These are phyloP conservation scores for Dothidotthia symphoricarpi DNA, from an alignment of 2,329 filamentous ascomycete species.

Conservation along the genomic window DNA sequence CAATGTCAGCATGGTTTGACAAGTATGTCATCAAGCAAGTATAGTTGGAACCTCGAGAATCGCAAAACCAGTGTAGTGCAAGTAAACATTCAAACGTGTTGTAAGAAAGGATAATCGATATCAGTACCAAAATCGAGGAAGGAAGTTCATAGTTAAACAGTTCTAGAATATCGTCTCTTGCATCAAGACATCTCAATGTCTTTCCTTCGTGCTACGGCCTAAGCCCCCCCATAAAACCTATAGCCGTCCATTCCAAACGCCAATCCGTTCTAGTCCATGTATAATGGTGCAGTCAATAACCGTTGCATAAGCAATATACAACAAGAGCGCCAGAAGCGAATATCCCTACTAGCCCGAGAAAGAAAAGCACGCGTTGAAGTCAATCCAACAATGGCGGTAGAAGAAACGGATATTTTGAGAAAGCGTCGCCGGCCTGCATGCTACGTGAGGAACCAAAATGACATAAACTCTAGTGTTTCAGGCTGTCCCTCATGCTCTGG, in stretches of 20 bases:
- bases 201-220: background rate
- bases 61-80: no score
- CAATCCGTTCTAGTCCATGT: slow-evolving; percentile 24
- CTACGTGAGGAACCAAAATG: slow-evolving; percentile 7
- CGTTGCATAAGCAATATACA: slow-evolving; percentile 18
- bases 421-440: slow-evolving; percentile 12
- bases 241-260: slow-evolving; percentile 12
- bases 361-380: slow-evolving; percentile 15
- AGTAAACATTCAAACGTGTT: no score
- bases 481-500: slow-evolving; percentile 82
- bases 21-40: no score
- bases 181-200: background rate
- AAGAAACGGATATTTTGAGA: slow-evolving; percentile 10
- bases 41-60: no score
- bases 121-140: background rate
- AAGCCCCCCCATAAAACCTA: background rate
- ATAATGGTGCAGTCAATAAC: slow-evolving; percentile 17
- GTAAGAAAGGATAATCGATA: no score
- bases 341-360: slow-evolving; percentile 9
- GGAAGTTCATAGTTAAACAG: no score
- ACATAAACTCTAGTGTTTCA: slow-evolving; percentile 53
- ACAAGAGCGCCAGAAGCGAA: slow-evolving; percentile 15
- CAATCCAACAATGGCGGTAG: slow-evolving; percentile 17
- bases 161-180: background rate
- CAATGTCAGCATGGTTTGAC: no score